Base-by-base conservation (phyloP, 805 yeast genomes). In the Suhomyces kilbournensis region DNA sequence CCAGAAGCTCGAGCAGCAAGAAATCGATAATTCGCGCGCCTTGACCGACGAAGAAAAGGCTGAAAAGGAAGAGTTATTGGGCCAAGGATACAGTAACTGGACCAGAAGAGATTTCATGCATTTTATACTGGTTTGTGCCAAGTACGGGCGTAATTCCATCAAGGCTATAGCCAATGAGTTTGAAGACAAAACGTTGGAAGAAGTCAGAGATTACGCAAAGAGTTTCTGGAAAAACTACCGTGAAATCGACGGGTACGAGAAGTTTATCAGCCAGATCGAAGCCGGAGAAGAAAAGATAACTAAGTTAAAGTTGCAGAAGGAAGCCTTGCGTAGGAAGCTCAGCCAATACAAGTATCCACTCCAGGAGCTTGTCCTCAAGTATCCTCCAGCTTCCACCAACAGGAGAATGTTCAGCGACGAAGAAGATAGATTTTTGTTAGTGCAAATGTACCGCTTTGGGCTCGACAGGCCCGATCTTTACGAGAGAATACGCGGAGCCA, bases 181-280 rank as follows among this genome's bases (percentile, higher is more conserved):
- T 64, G 92, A 88, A 23, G 91, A 85, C 49, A 94, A 94, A 68
- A 79, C 91, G 0, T 67, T 74, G 25, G 96, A 88, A 9, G 97
- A 94, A 55, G 88, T 93, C 10, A 69, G 83, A 53, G 85, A 81
- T 35, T 94, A 93, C 66, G 84, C 92, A 10, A 77, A 78, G 49
- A 86, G 79, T 8, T 94, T 94, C 67, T 94, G 98, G 99, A 62
- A 78, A 23, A 79, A 86, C 49, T 86, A 83, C 62, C 76, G 81
- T 47, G 88, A 85, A 59, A 86, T 94, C 56, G 98, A 93, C 32
- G 96, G 97, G 9, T 86, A 85, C 69, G 99, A 94, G 59, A 81
- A 89, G 56, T 90, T 86, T 67, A 70, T 92, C 50, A 75, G 79
- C 17, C 93, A 85, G 61, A 90, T 94, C 55, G 96, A 91, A 63